A percentile compares a stretch with the other conserved stretches of the same genome.
phyloP scores from a whole-genome alignment of 805 yeast genomes.

The Yueomyces sp. region DNA sequence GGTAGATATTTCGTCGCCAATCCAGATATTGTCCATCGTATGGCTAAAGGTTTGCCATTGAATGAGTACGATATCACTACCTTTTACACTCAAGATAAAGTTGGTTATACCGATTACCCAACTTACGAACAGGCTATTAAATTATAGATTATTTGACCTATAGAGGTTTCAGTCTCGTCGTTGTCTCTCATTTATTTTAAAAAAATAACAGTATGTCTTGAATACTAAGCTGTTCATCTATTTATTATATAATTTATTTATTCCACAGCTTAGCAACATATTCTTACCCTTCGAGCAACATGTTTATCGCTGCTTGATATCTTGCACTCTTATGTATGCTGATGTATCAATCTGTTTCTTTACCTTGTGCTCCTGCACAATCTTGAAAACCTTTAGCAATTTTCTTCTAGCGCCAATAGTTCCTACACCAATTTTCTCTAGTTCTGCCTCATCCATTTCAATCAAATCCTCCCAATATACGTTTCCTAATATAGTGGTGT shows the following conservation, averaged over 20 bases:
- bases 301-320: no score
- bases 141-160: no score
- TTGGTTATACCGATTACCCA: slow-evolving; percentile 35
- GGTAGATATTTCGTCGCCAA: slow-evolving; percentile 41
- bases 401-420: slow-evolving; percentile 96
- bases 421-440: slow-evolving; percentile 71
- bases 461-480: slow-evolving; percentile 72
- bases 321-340: slow-evolving; percentile 6
- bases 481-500: slow-evolving; percentile 69
- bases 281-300: no score
- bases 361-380: slow-evolving; percentile 49
- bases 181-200: no score
- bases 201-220: no score
- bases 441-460: slow-evolving; percentile 49
- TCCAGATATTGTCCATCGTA: slow-evolving; percentile 39
- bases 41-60: slow-evolving; percentile 29
- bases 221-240: no score
- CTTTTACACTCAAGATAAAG: slow-evolving; percentile 29
- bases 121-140: slow-evolving; percentile 7
- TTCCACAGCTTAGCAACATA: no score
- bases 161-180: no score
- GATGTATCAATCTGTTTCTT: slow-evolving; percentile 23
- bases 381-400: slow-evolving; percentile 79
- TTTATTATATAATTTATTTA: no score
- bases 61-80: slow-evolving; percentile 33